Conservation (phyloP, 148 eudicot genomes). For the Suaeda aralocaspica region DNA sequence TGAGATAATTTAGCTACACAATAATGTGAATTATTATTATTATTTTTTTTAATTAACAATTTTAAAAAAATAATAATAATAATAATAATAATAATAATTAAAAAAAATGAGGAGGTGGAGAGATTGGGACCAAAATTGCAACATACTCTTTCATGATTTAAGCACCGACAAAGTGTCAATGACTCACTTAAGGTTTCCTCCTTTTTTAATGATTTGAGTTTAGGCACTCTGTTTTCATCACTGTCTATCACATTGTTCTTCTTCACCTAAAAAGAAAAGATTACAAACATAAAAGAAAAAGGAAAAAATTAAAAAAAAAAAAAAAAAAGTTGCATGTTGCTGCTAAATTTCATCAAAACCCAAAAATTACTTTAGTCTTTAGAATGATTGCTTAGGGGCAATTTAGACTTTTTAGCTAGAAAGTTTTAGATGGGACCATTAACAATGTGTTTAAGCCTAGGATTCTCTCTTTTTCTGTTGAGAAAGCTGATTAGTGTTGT, state of each 20-base stretch:
- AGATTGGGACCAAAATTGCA: conserved; percentile 30
- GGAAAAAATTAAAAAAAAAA: background rate
- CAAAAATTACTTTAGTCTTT: conserved; percentile 13
- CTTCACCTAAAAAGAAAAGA: conserved; percentile 17
- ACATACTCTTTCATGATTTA: conserved; percentile 31
- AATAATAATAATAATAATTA: no score
- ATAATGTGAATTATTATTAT: background rate
- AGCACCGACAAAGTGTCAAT: conserved; percentile 28
- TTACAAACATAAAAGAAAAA: background rate
- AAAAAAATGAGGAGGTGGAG: no score
- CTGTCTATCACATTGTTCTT: conserved; percentile 16
- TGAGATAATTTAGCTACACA: background rate
- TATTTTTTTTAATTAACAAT: no score
- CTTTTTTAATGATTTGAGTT: conserved; percentile 17
- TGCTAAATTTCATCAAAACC: conserved; percentile 16
- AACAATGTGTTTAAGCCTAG: conserved; percentile 7
- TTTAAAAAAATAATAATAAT: no score
- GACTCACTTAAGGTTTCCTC: background rate
- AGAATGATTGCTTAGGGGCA: conserved; percentile 29
- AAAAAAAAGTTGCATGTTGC: no score
- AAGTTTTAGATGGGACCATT: background rate
- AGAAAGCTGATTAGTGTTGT: conserved; percentile 22
- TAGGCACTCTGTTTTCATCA: conserved; percentile 17
- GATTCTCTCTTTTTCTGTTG: conserved; percentile 27
- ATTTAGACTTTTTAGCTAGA: conserved; percentile 14